Conservation (phyloP, 139 green algal species). For the Nannochloris sp. region DNA sequence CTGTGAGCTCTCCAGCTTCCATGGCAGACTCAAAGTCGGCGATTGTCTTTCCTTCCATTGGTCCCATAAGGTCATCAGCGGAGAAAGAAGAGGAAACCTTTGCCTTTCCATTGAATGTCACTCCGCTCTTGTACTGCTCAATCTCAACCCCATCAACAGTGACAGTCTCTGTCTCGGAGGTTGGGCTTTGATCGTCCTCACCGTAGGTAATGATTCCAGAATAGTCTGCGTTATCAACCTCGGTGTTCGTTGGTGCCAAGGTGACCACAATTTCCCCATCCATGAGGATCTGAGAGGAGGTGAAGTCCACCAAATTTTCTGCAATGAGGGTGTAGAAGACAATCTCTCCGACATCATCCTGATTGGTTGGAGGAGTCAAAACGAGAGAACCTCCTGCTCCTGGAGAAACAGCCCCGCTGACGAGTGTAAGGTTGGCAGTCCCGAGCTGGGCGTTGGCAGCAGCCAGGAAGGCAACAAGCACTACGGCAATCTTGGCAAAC, state of each 20-base stretch:
- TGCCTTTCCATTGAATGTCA: not conserved
- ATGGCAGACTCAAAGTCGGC: not conserved
- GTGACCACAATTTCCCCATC: not conserved
- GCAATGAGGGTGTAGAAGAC: no score
- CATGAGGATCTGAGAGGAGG: not conserved
- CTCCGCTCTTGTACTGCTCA: not conserved
- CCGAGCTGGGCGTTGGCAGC: no score
- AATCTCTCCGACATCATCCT: no score
- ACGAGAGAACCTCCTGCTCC: no score
- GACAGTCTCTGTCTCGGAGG: not conserved
- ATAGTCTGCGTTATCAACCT: slow-evolving; percentile 2
- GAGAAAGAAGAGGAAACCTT: not conserved
- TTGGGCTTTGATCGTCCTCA: not conserved
- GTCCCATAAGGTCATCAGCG: not conserved
- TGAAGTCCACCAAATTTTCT: not conserved
- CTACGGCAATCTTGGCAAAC: no score
- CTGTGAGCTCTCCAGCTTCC: not conserved
- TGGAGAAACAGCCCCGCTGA: no score
- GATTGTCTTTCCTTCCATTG: slow-evolving; percentile 4
- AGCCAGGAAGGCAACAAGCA: no score
- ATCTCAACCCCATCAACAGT: not conserved
- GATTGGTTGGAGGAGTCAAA: no score
- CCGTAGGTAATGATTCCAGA: not conserved
- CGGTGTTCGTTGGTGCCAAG: not conserved
- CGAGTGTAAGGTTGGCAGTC: no score